Conservation (phyloP, 345 rosid genomes). For the Moricandia arvensis region DNA sequence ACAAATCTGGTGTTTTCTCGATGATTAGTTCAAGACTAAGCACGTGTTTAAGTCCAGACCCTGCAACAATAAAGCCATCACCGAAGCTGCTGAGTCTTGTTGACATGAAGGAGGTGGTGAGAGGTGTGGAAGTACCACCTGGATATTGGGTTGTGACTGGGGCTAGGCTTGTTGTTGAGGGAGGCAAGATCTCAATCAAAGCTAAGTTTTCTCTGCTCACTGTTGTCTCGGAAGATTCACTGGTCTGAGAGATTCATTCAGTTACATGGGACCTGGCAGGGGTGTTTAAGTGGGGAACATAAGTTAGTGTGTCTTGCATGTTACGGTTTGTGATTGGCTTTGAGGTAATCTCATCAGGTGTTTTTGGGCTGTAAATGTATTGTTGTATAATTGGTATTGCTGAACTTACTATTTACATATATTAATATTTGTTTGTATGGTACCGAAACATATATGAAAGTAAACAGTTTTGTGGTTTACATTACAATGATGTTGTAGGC, state of each 20-base stretch:
- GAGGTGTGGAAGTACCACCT: conserved; percentile 84
- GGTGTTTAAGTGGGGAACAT: conserved; percentile 12
- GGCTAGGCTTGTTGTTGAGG: conserved; percentile 74
- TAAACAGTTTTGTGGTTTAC: neutral
- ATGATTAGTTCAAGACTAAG: conserved; percentile 41
- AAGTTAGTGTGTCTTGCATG: conserved; percentile 6
- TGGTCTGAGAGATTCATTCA: too few species aligned
- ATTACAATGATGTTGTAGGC: neutral
- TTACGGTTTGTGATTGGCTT: conserved; percentile 28
- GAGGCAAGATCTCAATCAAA: conserved; percentile 72
- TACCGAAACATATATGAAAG: neutral
- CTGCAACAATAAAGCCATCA: conserved; percentile 48
- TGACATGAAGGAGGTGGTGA: conserved; percentile 77
- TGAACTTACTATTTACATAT: neutral
- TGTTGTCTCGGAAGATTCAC: conserved; percentile 72
- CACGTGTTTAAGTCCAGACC: conserved; percentile 8
- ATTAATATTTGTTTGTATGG: neutral
- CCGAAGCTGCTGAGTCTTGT: conserved; percentile 72
- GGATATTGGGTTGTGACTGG: conserved; percentile 98
- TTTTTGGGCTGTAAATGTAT: conserved; percentile 21
- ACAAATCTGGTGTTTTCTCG: conserved; percentile 80
- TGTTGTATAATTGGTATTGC: conserved; percentile 17
- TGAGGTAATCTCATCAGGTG: conserved; percentile 15
- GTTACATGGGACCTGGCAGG: neutral
- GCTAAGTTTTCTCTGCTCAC: conserved; percentile 80